Evolutionary conservation across 345 rosid species (phyloP).

Genomic region (Citrus trifoliata): DNA sequence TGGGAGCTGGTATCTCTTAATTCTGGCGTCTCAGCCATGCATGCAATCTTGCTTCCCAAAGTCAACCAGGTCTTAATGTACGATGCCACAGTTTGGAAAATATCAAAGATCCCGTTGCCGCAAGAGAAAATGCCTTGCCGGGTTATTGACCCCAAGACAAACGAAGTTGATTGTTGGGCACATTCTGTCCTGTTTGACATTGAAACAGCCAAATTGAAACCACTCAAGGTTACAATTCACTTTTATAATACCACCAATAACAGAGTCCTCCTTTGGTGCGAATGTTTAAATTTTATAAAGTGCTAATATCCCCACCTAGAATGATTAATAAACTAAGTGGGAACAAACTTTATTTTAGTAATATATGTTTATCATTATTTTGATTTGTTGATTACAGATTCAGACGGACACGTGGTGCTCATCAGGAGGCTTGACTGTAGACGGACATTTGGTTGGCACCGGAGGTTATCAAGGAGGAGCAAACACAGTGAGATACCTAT

Average conservation of each 20-base stretch:
- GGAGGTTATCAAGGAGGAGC: constrained; percentile 77
- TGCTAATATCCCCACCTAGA: too few relatives aligned
- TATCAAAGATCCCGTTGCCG: constrained; percentile 40
- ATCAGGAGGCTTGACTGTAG: constrained; percentile 67
- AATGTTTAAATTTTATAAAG: too few relatives aligned
- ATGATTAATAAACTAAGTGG: too few relatives aligned
- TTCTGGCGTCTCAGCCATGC: constrained; percentile 92
- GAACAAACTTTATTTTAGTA: too few relatives aligned
- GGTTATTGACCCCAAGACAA: constrained; percentile 18
- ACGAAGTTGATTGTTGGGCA: constrained; percentile 53
- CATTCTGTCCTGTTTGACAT: constrained; percentile 63
- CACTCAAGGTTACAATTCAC: constrained; percentile 43
- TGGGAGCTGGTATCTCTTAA: constrained; percentile 56
- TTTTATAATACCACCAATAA: too few relatives aligned
- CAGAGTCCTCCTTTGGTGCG: too few relatives aligned
- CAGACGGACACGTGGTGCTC: constrained; percentile 94
- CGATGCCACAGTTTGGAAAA: constrained; percentile 71
- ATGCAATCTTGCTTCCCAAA: constrained; percentile 59
- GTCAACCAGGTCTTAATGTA: constrained; percentile 60
- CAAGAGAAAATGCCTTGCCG: constrained; percentile 37
- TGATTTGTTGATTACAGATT: constrained; percentile 31
- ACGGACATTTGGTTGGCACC: constrained; percentile 70
- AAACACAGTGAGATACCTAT: constrained; percentile 56
- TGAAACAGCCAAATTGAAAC: constrained; percentile 32
- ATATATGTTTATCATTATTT: too few relatives aligned